A percentile compares a stretch with the other conserved stretches of the same genome.
Conservation (phyloP, 768 basidiomycete species). For the Lactifluus pinguis region DNA sequence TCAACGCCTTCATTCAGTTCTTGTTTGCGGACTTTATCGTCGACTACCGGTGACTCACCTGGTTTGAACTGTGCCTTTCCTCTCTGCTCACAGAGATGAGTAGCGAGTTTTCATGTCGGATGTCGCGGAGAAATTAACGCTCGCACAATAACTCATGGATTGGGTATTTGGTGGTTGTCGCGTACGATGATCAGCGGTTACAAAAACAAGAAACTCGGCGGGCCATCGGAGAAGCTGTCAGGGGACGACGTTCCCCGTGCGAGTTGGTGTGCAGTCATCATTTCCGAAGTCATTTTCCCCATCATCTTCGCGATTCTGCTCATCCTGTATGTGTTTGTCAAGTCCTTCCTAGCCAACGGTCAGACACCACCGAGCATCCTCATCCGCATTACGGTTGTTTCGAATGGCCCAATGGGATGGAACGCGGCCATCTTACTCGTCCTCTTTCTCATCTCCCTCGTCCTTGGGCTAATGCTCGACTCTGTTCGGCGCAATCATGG, state of each 20-base stretch:
- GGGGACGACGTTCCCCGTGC: slow-evolving; percentile 94
- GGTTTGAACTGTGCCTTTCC: neutral
- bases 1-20: too few species aligned
- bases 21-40: slow-evolving; percentile 94
- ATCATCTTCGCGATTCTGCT: slow-evolving; percentile 79
- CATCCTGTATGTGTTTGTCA: slow-evolving; percentile 86
- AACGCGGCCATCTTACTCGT: slow-evolving; percentile 81
- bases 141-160: slow-evolving; percentile 99
- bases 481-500: slow-evolving; percentile 87
- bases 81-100: neutral
- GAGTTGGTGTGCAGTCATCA: slow-evolving; percentile 80
- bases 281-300: slow-evolving; percentile 83
- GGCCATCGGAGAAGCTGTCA: slow-evolving; percentile 95
- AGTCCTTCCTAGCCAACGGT: slow-evolving; percentile 69
- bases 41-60: slow-evolving; percentile 65
- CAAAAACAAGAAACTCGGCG: slow-evolving; percentile 95
- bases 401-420: slow-evolving; percentile 92
- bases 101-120: slow-evolving; percentile 97
- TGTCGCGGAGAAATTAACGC: slow-evolving; percentile 96
- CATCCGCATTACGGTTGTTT: slow-evolving; percentile 87
- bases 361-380: slow-evolving; percentile 70
- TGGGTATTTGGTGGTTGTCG: slow-evolving; percentile 93
- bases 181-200: slow-evolving; percentile 99
- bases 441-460: slow-evolving; percentile 85
- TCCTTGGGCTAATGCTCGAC: slow-evolving; percentile 87